Conservation (phyloP, 495 filamentous ascomycete genomes). For the Neurospora sp. region DNA sequence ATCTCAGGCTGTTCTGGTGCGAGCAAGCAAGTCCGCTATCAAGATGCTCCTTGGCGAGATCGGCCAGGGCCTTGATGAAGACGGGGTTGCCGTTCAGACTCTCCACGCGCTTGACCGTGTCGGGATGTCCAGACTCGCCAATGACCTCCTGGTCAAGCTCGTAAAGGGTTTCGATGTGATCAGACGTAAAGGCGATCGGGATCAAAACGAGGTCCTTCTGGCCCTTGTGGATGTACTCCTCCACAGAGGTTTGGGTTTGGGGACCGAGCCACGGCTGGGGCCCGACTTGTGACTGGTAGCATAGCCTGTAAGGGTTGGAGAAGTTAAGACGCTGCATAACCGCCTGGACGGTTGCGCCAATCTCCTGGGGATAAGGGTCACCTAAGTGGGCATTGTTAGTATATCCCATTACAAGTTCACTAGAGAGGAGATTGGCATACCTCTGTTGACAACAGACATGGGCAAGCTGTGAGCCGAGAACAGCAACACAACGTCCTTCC, state of each 20-base stretch:
- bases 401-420: not conserved
- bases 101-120: conserved; percentile 81
- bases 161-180: conserved; percentile 96
- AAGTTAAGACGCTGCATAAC: conserved; percentile 86
- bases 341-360: conserved; percentile 92
- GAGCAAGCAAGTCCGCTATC: conserved; percentile 55
- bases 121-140: conserved; percentile 67
- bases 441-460: conserved; percentile 93
- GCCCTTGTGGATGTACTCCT: conserved; percentile 80
- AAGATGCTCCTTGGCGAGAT: conserved; percentile 74
- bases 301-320: conserved; percentile 81
- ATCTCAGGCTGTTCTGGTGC: conserved; percentile 80
- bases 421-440: conserved; percentile 24
- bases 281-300: conserved; percentile 98
- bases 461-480: conserved; percentile 95
- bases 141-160: conserved; percentile 96
- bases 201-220: conserved; percentile 87
- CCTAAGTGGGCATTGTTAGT: conserved; percentile 38
- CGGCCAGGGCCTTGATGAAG: conserved; percentile 85
- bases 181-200: conserved; percentile 94
- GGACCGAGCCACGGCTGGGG: conserved; percentile 93
- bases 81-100: conserved; percentile 85
- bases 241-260: conserved; percentile 80
- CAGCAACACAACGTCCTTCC: conserved; percentile 71
- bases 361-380: conserved; percentile 93